These are phyloP conservation scores for Skeletonema menzelii DNA, from an alignment of 108 stramenopile genomes.

Conservation along the genomic window DNA sequence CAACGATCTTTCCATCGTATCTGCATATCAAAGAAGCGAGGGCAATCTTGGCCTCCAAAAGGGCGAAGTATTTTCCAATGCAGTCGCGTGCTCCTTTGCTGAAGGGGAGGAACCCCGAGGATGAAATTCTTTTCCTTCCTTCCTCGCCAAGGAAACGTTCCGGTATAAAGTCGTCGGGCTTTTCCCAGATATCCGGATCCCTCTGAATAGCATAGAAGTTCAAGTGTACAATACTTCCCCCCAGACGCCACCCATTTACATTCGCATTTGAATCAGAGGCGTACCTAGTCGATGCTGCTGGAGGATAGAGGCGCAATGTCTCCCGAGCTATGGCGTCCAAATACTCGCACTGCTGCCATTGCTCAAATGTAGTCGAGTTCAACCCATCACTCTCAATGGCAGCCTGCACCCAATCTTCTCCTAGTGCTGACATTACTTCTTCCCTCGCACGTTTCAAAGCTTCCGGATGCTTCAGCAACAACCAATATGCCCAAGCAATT, in stretches of 20 bases:
- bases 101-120: constrained; percentile 37
- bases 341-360: constrained; percentile 37
- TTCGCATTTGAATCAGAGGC: constrained; percentile 4
- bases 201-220: constrained; percentile 50
- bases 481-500: constrained; percentile 52
- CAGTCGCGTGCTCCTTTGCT: constrained; percentile 46
- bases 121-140: constrained; percentile 15
- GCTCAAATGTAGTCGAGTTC: constrained; percentile 20
- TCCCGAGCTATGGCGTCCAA: constrained; percentile 48
- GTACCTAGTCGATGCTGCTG: constrained; percentile 39
- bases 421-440: constrained; percentile 26
- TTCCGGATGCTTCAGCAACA: constrained; percentile 38
- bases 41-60: constrained; percentile 48
- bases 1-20: constrained; percentile 31
- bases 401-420: constrained; percentile 15
- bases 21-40: constrained; percentile 33
- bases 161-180: constrained; percentile 34
- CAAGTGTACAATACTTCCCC: constrained; percentile 33
- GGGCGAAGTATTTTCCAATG: constrained; percentile 53
- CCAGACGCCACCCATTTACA: constrained; percentile 21
- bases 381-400: neutral
- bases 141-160: constrained; percentile 42
- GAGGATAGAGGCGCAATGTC: constrained; percentile 35
- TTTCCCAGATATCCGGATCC: constrained; percentile 36
- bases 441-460: constrained; percentile 12